phyloP scores from a whole-genome alignment of 352 stramenopile species.

The Peronospora belbahrii region DNA sequence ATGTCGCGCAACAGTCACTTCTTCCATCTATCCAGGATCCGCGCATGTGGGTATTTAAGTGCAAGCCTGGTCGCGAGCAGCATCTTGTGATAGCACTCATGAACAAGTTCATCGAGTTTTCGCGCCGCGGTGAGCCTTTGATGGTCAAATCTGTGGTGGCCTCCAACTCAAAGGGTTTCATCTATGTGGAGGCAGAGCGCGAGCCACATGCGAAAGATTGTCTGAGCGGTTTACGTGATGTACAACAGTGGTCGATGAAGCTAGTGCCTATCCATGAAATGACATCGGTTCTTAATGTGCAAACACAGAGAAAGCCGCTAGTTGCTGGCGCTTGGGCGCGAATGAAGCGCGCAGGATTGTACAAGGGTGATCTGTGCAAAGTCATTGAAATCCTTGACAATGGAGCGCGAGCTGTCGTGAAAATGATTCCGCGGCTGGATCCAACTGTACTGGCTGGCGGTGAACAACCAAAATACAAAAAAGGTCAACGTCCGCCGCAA shows the following conservation, averaged over 20 bases:
- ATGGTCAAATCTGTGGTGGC: slow-evolving; percentile 83
- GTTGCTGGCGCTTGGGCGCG: slow-evolving; percentile 70
- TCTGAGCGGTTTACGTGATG: slow-evolving; percentile 74
- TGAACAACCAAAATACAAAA: slow-evolving; percentile 85
- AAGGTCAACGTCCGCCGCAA: slow-evolving; percentile 77
- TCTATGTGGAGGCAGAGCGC: slow-evolving; percentile 84
- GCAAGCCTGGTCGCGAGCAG: slow-evolving; percentile 83
- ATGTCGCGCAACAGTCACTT: slow-evolving; percentile 82
- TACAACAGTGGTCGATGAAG: slow-evolving; percentile 86
- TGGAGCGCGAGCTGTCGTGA: slow-evolving; percentile 70
- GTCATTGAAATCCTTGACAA: slow-evolving; percentile 85
- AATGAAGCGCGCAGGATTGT: slow-evolving; percentile 80
- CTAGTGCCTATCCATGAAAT: slow-evolving; percentile 86
- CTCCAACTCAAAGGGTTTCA: slow-evolving; percentile 85
- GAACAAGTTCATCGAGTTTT: slow-evolving; percentile 87
- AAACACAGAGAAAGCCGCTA: slow-evolving; percentile 78
- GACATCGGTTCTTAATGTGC: slow-evolving; percentile 83
- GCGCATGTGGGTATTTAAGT: slow-evolving; percentile 88
- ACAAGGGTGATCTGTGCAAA: slow-evolving; percentile 86
- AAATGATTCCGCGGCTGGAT: slow-evolving; percentile 80
- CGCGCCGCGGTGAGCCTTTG: slow-evolving; percentile 71
- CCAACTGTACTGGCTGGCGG: slow-evolving; percentile 63
- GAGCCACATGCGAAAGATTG: slow-evolving; percentile 82
- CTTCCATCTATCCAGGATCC: slow-evolving; percentile 85
- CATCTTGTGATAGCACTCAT: slow-evolving; percentile 83